Evolutionary conservation across 2,329 filamentous ascomycete genomes (phyloP).

Genomic region (Elsinoe batatas): DNA sequence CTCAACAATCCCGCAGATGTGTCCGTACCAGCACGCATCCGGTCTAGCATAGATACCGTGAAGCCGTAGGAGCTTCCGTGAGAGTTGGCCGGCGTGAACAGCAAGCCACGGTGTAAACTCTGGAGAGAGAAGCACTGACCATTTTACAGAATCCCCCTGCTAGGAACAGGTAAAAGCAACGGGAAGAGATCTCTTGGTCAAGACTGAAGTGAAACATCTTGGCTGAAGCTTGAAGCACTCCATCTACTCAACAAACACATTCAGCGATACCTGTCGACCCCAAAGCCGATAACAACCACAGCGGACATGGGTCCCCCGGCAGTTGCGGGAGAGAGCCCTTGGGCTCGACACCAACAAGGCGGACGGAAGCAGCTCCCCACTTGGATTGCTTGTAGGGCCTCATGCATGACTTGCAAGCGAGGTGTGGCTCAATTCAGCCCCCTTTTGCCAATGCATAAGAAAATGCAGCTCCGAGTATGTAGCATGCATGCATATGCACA

Average conservation of each 20-base stretch:
- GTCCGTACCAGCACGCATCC: neutral
- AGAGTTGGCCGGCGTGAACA: constrained; percentile 6
- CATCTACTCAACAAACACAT: constrained; percentile 1
- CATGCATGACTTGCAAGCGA: constrained; percentile 7
- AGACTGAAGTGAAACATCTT: constrained; percentile 6
- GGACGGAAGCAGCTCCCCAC: neutral
- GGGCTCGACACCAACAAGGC: constrained; percentile 1
- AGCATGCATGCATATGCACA: constrained; percentile 7
- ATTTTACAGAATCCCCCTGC: neutral
- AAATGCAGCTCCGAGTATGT: neutral
- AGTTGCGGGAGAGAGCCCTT: neutral
- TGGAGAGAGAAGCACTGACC: constrained; percentile 8
- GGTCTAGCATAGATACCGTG: neutral
- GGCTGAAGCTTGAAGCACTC: neutral
- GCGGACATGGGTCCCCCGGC: neutral
- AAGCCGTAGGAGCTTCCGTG: neutral
- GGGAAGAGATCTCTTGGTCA: constrained; percentile 1
- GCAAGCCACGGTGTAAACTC: constrained; percentile 1
- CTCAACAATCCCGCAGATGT: neutral
- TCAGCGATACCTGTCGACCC: neutral
- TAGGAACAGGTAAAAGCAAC: constrained; percentile 12
- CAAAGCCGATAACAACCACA: constrained; percentile 8
- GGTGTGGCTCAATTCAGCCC: constrained; percentile 9
- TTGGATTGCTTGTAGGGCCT: neutral
- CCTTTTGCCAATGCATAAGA: neutral